Conservation (phyloP, 495 filamentous ascomycete species). For the Paragyromitra xinjiangensis region DNA sequence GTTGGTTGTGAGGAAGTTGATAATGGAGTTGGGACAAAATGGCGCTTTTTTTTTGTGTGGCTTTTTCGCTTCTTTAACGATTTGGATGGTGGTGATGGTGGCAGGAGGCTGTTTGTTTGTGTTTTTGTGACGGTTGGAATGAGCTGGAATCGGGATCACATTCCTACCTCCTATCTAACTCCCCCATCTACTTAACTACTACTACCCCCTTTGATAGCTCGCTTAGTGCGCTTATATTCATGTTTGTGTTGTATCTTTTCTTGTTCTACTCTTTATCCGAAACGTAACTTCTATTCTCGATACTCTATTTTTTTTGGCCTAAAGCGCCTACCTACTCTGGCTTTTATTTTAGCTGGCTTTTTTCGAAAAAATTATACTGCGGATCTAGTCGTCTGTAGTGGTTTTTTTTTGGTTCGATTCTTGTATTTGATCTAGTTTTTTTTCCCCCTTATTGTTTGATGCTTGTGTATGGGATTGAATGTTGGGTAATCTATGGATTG, state of each 20-base stretch:
- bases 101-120: background rate
- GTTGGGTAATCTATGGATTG: constrained; percentile 23
- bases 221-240: constrained; percentile 38
- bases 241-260: constrained; percentile 4
- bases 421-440: constrained; percentile 31
- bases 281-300: constrained; percentile 15
- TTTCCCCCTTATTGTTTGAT: background rate
- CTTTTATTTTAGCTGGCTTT: background rate
- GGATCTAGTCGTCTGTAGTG: constrained; percentile 2
- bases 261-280: background rate
- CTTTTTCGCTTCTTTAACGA: constrained; percentile 26
- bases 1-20: constrained; percentile 11
- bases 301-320: constrained; percentile 2
- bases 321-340: background rate
- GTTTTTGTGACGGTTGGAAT: constrained; percentile 12
- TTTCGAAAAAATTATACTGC: background rate
- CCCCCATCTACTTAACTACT: background rate
- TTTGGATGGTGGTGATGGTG: constrained; percentile 13
- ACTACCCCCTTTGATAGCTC: background rate
- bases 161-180: constrained; percentile 4
- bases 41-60: constrained; percentile 20
- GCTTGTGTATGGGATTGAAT: constrained; percentile 28
- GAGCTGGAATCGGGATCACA: background rate
- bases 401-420: constrained; percentile 22
- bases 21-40: constrained; percentile 49